These are phyloP conservation scores for Trichoderma afroharzianum DNA, from an alignment of 2,329 filamentous ascomycete species.

Conservation along the genomic window DNA sequence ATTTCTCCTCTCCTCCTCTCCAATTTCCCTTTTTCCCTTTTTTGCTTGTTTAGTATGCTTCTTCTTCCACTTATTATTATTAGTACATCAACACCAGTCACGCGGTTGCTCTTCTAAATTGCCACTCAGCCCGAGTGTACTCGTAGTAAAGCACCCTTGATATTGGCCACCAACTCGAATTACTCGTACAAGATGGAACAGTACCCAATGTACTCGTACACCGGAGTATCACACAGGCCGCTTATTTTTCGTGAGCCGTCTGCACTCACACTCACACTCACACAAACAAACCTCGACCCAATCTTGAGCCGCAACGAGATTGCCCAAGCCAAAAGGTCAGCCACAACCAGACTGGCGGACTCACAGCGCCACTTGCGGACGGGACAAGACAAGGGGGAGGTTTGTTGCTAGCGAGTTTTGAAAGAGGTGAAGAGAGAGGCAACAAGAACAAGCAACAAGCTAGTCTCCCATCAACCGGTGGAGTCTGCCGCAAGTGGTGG, in stretches of 20 bases:
- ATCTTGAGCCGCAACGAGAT: background rate
- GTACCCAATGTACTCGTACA: background rate
- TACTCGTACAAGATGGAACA: background rate
- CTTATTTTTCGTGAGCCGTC: background rate
- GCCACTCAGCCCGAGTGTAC: background rate
- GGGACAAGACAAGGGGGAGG: background rate
- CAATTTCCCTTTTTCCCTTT: background rate
- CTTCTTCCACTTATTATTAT: background rate
- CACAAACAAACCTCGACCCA: background rate
- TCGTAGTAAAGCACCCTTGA: background rate
- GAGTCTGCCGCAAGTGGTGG: conserved; percentile 8
- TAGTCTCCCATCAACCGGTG: conserved; percentile 4
- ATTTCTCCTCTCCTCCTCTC: background rate
- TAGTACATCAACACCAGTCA: background rate
- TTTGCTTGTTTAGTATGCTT: background rate
- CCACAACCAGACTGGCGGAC: conserved; percentile 10
- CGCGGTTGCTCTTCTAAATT: background rate
- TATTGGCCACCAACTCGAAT: background rate
- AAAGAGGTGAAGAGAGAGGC: background rate
- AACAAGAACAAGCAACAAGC: conserved; percentile 11
- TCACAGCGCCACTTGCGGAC: background rate
- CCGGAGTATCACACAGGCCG: background rate
- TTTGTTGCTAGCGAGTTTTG: background rate
- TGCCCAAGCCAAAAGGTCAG: background rate
- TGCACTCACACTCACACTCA: background rate